Base-by-base conservation (phyloP, 2,329 filamentous ascomycete genomes). In the Neurospora sp. region DNA sequence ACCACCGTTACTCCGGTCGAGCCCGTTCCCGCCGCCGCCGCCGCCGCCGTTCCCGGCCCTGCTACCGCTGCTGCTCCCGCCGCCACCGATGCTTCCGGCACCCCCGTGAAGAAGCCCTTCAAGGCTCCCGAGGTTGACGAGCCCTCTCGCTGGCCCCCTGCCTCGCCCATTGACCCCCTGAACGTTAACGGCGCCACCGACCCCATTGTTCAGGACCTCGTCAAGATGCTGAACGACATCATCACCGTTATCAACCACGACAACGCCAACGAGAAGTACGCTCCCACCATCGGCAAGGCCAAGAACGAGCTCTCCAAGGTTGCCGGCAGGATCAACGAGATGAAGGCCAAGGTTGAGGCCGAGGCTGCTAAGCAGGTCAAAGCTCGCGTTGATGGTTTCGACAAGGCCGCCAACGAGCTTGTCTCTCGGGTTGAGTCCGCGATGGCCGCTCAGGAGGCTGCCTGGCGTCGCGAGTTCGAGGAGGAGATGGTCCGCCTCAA, bases 151-250 rank as follows among this genome's bases (percentile, higher is more conserved):
- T 86, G 86, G 77, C 88, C 87, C 69, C 87, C 90, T 62, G 82
- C 89, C 23, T 82, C 89, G 71, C 88, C 88, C 17, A 92, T 98
- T 74, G 92, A 97, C 77, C 88, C 93, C 72, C 83, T 97, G 70
- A 86, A 86, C 67, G 87, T 96, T 33, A 85, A 88, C 69, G 87
- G 93, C 76, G 92, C 91, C 68, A 88, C 89, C 71, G 95, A 98
- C 78, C 92, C 92, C 37, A 87, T 97, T 41, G 92, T 98, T 28
- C 93, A 97, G 81, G 93, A 98, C 77, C 85, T 99, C 6, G 93
- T 97, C 71, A 95, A 92, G 82, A 95, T 97, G 82, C 86, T 99
- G 76, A 99, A 99, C 82, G 93, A 97, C 80, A 91, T 99, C 76
- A 97, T 99, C 78, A 89, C 92, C 8, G 92, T 96, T 66, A 90